phyloP scores from a whole-genome alignment of 2,329 filamentous ascomycete species.

The Ramichloridium luteum region DNA sequence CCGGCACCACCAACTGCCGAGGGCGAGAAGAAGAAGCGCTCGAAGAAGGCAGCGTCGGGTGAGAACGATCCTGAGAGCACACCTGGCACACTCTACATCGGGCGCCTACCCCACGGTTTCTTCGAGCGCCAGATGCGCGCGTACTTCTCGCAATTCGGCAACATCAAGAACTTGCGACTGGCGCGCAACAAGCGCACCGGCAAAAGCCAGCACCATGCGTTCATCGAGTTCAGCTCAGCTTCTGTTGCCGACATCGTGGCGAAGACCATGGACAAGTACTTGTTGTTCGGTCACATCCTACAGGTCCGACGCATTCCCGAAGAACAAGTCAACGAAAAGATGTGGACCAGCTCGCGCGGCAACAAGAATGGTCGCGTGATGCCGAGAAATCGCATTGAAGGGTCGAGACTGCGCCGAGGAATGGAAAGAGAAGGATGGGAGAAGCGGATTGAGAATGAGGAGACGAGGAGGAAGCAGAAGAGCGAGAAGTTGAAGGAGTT shows the following conservation, averaged over 20 bases:
- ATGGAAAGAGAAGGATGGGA: constrained; percentile 67
- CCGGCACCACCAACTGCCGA: constrained; percentile 23
- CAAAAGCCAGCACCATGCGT: constrained; percentile 84
- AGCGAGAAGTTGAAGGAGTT: constrained; percentile 63
- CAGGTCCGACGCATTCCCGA: constrained; percentile 70
- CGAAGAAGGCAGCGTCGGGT: constrained; percentile 32
- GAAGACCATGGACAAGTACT: constrained; percentile 95
- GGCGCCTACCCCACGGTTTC: constrained; percentile 87
- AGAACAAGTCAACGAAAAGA: constrained; percentile 63
- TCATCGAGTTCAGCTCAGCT: constrained; percentile 69
- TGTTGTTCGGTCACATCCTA: constrained; percentile 86
- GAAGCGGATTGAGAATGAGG: constrained; percentile 60
- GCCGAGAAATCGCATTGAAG: constrained; percentile 78
- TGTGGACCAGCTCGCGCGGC: constrained; percentile 60
- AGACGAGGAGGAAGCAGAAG: constrained; percentile 55
- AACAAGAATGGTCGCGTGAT: constrained; percentile 63
- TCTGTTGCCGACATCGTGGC: constrained; percentile 85
- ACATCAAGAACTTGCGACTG: constrained; percentile 64
- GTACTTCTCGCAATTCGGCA: constrained; percentile 90
- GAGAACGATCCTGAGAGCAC: constrained; percentile 40
- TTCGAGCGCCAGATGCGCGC: constrained; percentile 90
- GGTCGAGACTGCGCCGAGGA: constrained; percentile 59
- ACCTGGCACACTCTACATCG: constrained; percentile 77
- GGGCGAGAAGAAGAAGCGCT: constrained; percentile 25
- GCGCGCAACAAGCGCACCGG: constrained; percentile 89